Evolutionary conservation across 176 grass and related monocot species (phyloP).

Genomic region (Puya raimondii): DNA sequence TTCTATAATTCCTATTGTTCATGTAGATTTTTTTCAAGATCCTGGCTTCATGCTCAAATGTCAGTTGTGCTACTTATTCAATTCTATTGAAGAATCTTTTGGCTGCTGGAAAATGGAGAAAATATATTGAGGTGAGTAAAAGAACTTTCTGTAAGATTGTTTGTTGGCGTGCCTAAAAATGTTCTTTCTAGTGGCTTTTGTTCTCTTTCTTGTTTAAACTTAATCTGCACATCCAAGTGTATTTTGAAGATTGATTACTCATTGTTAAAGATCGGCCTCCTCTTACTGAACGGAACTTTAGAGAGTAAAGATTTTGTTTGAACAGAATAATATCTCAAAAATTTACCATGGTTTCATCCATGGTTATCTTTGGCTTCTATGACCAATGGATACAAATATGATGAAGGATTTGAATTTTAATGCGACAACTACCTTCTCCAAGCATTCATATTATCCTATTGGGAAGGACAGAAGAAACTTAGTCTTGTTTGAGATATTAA

Average conservation of each 20-base stretch:
- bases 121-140: constrained; percentile 66
- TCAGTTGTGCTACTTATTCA: constrained; percentile 55
- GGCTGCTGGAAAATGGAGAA: constrained; percentile 87
- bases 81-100: constrained; percentile 79
- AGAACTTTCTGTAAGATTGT: constrained; percentile 10
- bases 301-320: too few relatives aligned
- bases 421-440: too few relatives aligned
- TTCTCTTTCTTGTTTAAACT: neutral
- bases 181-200: neutral
- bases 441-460: too few relatives aligned
- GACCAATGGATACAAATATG: too few relatives aligned
- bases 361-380: too few relatives aligned
- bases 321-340: too few relatives aligned
- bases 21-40: constrained; percentile 77
- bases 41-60: constrained; percentile 35
- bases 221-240: neutral
- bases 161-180: constrained; percentile 12
- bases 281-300: too few relatives aligned
- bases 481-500: too few relatives aligned
- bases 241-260: neutral
- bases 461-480: too few relatives aligned
- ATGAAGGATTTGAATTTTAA: too few relatives aligned
- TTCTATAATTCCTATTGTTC: constrained; percentile 22
- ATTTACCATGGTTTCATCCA: too few relatives aligned
- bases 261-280: neutral